phyloP scores from a whole-genome alignment of 345 rosid genomes.

The Cochlearia excelsa region DNA sequence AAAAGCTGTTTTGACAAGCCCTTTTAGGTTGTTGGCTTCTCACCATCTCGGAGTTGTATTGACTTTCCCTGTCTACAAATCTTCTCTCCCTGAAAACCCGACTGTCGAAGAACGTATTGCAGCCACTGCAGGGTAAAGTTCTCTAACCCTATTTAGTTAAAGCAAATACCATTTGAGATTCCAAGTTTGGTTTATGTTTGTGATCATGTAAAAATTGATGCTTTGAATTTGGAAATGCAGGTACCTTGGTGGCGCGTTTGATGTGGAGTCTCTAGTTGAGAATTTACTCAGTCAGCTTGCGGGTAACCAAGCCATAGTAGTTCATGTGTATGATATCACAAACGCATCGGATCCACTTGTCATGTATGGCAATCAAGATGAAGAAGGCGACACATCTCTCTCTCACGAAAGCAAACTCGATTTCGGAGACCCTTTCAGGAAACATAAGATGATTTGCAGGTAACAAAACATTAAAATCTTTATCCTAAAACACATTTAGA shows the following conservation, averaged over 20 bases:
- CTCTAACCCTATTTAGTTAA: background rate
- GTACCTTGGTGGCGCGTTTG: slow-evolving; percentile 98
- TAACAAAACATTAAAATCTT: slow-evolving; percentile 30
- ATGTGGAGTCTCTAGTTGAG: slow-evolving; percentile 98
- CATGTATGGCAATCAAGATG: slow-evolving; percentile 86
- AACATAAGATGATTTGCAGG: slow-evolving; percentile 94
- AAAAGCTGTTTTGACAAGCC: slow-evolving; percentile 90
- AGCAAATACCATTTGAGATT: background rate
- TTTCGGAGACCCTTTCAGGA: slow-evolving; percentile 95
- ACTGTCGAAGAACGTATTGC: slow-evolving; percentile 63
- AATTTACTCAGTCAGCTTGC: slow-evolving; percentile 95
- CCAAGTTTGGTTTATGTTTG: background rate
- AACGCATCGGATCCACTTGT: slow-evolving; percentile 76
- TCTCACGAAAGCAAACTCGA: slow-evolving; percentile 78
- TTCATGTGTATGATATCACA: slow-evolving; percentile 86
- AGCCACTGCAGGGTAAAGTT: slow-evolving; percentile 83
- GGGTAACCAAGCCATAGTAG: slow-evolving; percentile 89
- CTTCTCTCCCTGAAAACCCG: slow-evolving; percentile 66
- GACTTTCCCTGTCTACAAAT: slow-evolving; percentile 96
- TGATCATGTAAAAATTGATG: slow-evolving; percentile 8
- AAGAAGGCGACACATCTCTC: slow-evolving; percentile 75
- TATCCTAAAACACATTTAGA: background rate
- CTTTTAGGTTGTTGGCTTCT: slow-evolving; percentile 82
- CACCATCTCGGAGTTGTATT: slow-evolving; percentile 97
- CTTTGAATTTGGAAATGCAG: slow-evolving; percentile 41